phyloP scores from a whole-genome alignment of 2,329 filamentous ascomycete species.

The Allantophomopsis cytisporea region DNA sequence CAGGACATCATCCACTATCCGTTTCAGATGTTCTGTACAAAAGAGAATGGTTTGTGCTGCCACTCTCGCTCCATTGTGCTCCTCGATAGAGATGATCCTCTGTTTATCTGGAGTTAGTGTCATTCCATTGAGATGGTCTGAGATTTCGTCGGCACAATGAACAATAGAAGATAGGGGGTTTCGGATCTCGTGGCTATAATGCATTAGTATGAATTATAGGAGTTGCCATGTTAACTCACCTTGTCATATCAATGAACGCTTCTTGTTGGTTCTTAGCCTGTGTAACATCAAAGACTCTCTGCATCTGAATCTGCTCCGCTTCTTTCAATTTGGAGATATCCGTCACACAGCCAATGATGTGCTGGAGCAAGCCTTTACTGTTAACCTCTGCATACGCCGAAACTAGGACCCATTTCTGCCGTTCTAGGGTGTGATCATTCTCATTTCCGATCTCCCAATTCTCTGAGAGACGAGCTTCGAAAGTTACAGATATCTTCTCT shows the following conservation, averaged over 20 bases:
- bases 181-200: constrained; percentile 46
- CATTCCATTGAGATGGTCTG: constrained; percentile 3
- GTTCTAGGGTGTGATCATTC: too few relatives aligned
- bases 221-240: background rate
- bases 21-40: constrained; percentile 67
- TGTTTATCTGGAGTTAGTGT: constrained; percentile 1
- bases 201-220: too few relatives aligned
- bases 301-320: constrained; percentile 16
- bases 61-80: constrained; percentile 47
- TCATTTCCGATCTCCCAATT: constrained; percentile 3
- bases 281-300: constrained; percentile 36
- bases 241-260: constrained; percentile 50
- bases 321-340: constrained; percentile 7
- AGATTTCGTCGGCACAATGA: constrained; percentile 50
- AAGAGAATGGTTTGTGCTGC: constrained; percentile 65
- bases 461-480: constrained; percentile 19
- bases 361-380: constrained; percentile 6
- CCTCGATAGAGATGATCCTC: constrained; percentile 7
- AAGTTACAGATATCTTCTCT: background rate
- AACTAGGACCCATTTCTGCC: constrained; percentile 8
- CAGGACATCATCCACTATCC: constrained; percentile 59
- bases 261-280: constrained; percentile 58
- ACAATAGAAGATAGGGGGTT: constrained; percentile 63
- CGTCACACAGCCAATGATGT: constrained; percentile 11
- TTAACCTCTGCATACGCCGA: constrained; percentile 10